phyloP scores from a whole-genome alignment of 2,329 filamentous ascomycete species.

The Aspergillus sp. region DNA sequence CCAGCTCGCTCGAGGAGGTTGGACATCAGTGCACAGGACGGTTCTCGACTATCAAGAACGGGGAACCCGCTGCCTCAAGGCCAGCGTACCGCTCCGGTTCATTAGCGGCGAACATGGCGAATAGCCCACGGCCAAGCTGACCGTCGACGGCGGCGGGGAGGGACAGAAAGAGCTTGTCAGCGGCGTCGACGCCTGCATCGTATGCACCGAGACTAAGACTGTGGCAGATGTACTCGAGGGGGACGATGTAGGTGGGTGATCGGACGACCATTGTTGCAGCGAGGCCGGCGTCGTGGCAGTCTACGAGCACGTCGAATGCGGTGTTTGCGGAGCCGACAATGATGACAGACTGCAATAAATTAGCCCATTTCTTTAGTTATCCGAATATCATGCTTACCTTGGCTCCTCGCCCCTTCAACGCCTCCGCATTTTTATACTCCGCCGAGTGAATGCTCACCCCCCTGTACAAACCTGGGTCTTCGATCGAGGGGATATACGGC shows the following conservation, averaged over 20 bases:
- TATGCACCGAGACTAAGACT: constrained; percentile 27
- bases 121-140: not conserved
- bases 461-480: constrained; percentile 11
- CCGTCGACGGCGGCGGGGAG: constrained; percentile 8
- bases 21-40: constrained; percentile 25
- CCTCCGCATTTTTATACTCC: not conserved
- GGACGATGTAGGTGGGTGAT: constrained; percentile 37
- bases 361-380: not conserved
- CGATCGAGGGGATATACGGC: constrained; percentile 15
- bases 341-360: constrained; percentile 34
- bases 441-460: constrained; percentile 10
- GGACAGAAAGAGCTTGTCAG: not conserved
- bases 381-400: not conserved
- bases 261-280: constrained; percentile 48
- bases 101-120: not conserved
- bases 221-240: constrained; percentile 22
- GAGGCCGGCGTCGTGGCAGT: constrained; percentile 45
- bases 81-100: constrained; percentile 30
- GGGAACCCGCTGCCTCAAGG: constrained; percentile 36
- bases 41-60: constrained; percentile 31
- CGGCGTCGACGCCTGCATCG: constrained; percentile 19
- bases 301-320: constrained; percentile 48
- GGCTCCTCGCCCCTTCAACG: not conserved
- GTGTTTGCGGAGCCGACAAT: constrained; percentile 51
- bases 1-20: constrained; percentile 41